Conservation (phyloP, 352 stramenopile species). For the Phytophthora podocarpi region DNA sequence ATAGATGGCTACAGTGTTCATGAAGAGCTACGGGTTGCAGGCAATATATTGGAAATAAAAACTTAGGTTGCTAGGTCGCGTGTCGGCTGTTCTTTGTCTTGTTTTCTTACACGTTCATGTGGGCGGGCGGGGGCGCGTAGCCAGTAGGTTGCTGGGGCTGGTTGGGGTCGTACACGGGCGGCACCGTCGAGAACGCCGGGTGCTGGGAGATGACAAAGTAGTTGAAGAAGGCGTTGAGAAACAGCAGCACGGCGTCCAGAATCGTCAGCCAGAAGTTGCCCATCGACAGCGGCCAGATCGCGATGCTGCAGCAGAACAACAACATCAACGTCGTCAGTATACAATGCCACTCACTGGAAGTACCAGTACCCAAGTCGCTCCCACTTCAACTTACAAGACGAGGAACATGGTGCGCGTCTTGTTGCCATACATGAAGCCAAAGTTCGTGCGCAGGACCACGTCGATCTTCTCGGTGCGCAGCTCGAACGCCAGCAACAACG, state of each 20-base stretch:
- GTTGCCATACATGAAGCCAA: slow-evolving; percentile 92
- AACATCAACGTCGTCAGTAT: slow-evolving; percentile 32
- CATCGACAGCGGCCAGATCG: slow-evolving; percentile 91
- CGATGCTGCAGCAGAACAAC: slow-evolving; percentile 70
- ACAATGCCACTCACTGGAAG: not conserved
- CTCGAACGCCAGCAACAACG: slow-evolving; percentile 82
- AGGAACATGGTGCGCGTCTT: slow-evolving; percentile 88
- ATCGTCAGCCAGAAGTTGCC: slow-evolving; percentile 91
- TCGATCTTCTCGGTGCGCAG: slow-evolving; percentile 85
- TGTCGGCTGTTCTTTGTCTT: not conserved
- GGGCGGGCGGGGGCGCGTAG: slow-evolving; percentile 17
- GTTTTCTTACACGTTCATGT: slow-evolving; percentile 34
- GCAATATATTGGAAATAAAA: slow-evolving; percentile 28
- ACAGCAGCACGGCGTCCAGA: slow-evolving; percentile 85
- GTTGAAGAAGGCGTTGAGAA: slow-evolving; percentile 92
- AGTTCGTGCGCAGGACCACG: slow-evolving; percentile 80
- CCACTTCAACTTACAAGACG: slow-evolving; percentile 76
- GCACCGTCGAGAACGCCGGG: slow-evolving; percentile 61
- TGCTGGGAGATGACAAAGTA: slow-evolving; percentile 90
- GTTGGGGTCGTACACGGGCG: slow-evolving; percentile 30
- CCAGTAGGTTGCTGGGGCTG: slow-evolving; percentile 19
- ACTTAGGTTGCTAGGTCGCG: not conserved
- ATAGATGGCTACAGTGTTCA: slow-evolving; percentile 3
- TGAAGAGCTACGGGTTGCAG: not conserved
- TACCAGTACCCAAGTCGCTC: too few species aligned